Conservation (phyloP, 495 filamentous ascomycete genomes). For the Daldinia grandis region DNA sequence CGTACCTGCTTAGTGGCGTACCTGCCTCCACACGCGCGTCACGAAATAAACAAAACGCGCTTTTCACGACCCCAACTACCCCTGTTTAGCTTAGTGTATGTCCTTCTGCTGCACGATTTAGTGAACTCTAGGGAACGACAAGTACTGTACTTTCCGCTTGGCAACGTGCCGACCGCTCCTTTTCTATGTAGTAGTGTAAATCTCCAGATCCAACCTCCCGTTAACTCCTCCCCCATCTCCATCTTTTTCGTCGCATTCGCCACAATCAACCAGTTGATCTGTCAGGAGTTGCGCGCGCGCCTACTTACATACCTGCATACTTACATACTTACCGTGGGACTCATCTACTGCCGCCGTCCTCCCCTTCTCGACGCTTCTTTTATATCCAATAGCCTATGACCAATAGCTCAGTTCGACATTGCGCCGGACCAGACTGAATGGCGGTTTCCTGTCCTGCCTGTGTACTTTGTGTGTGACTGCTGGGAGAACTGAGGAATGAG, state of each 20-base stretch:
- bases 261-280: slow-evolving; percentile 40
- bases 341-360: slow-evolving; percentile 9
- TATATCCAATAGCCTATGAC: slow-evolving; percentile 1
- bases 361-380: slow-evolving; percentile 8
- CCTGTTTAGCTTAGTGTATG: background rate
- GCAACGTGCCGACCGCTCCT: slow-evolving; percentile 34
- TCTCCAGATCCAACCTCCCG: slow-evolving; percentile 31
- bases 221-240: slow-evolving; percentile 30
- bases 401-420: slow-evolving; percentile 25
- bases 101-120: slow-evolving; percentile 29
- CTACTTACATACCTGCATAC: slow-evolving; percentile 11
- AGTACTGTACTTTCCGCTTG: slow-evolving; percentile 25
- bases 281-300: slow-evolving; percentile 38
- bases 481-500: slow-evolving; percentile 1
- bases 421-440: slow-evolving; percentile 32
- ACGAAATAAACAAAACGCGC: slow-evolving; percentile 44
- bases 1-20: slow-evolving; percentile 33
- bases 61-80: slow-evolving; percentile 9
- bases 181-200: slow-evolving; percentile 18
- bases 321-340: slow-evolving; percentile 20
- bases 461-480: slow-evolving; percentile 27
- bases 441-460: slow-evolving; percentile 5
- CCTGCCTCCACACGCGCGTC: slow-evolving; percentile 33
- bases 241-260: slow-evolving; percentile 25
- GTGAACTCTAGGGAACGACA: slow-evolving; percentile 3